phyloP scores from a whole-genome alignment of 495 filamentous ascomycete species.

The Amniculicola lignicola region DNA sequence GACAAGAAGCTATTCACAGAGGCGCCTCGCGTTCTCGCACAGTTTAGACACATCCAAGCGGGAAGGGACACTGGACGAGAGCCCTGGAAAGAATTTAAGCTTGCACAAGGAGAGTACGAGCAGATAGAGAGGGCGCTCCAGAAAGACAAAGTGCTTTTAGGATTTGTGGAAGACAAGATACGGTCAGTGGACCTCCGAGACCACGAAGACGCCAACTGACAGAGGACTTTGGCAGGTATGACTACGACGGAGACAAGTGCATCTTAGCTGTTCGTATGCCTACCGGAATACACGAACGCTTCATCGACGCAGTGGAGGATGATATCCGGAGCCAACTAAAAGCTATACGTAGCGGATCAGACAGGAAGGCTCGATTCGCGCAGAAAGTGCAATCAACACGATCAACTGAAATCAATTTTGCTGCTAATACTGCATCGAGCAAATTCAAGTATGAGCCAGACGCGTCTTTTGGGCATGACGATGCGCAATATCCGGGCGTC shows the following conservation, averaged over 20 bases:
- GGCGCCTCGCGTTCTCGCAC: slow-evolving; percentile 11
- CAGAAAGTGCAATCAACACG: slow-evolving; percentile 18
- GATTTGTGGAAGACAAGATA: slow-evolving; percentile 4
- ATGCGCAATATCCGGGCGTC: slow-evolving; percentile 4
- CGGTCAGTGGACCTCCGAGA: slow-evolving; percentile 8
- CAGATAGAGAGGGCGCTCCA: slow-evolving; percentile 8
- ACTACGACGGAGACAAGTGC: slow-evolving; percentile 8
- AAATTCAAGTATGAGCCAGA: slow-evolving; percentile 4
- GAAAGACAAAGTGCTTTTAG: slow-evolving; percentile 1
- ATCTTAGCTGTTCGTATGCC: slow-evolving; percentile 18
- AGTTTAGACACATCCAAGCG: slow-evolving; percentile 17
- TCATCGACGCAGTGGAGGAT: slow-evolving; percentile 17
- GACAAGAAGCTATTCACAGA: slow-evolving; percentile 9
- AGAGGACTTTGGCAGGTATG: slow-evolving; percentile 3
- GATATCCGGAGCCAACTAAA: slow-evolving; percentile 20
- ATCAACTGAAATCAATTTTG: slow-evolving; percentile 9
- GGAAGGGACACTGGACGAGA: slow-evolving; percentile 21
- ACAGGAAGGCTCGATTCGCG: slow-evolving; percentile 10
- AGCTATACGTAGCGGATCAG: slow-evolving; percentile 14
- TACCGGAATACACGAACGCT: slow-evolving; percentile 11
- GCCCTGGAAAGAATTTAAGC: slow-evolving; percentile 21
- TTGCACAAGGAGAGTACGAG: slow-evolving; percentile 10
- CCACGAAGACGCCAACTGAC: slow-evolving; percentile 2
- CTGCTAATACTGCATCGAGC: neutral
- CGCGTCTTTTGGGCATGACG: slow-evolving; percentile 4